These are phyloP conservation scores for Verticillium nonalfalfae DNA, from an alignment of 2,329 filamentous ascomycete genomes.

Conservation along the genomic window DNA sequence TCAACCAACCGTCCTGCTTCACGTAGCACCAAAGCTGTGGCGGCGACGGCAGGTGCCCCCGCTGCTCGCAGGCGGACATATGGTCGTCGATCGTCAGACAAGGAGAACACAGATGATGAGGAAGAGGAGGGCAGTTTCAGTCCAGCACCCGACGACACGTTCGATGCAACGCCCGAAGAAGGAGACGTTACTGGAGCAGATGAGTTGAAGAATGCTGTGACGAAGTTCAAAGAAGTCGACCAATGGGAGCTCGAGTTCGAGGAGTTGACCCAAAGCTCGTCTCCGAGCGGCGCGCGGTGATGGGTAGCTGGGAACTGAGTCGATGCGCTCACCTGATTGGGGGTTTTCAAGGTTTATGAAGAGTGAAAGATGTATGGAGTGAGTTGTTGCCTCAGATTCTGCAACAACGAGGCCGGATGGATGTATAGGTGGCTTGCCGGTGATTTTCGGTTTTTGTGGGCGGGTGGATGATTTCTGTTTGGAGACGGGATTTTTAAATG, in stretches of 20 bases:
- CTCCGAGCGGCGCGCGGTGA: conserved; percentile 14
- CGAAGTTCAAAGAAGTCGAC: conserved; percentile 65
- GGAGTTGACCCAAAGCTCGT: conserved; percentile 51
- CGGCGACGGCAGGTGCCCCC: conserved; percentile 3
- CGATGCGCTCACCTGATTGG: not conserved
- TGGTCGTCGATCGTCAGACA: conserved; percentile 44
- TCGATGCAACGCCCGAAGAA: conserved; percentile 26
- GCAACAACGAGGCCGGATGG: not conserved
- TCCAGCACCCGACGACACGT: conserved; percentile 38
- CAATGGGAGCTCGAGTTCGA: conserved; percentile 64
- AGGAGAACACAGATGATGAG: conserved; percentile 45
- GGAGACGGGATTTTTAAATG: not conserved
- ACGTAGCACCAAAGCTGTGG: conserved; percentile 15
- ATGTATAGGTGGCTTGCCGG: not conserved
- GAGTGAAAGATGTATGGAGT: not conserved
- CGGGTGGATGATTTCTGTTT: not conserved
- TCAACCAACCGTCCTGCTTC: conserved; percentile 15
- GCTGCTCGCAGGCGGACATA: conserved; percentile 34
- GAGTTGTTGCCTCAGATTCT: not conserved
- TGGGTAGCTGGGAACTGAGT: not conserved
- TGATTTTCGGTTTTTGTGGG: not conserved
- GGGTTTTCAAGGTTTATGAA: not conserved
- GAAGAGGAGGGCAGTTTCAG: conserved; percentile 29
- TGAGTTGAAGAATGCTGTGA: conserved; percentile 52
- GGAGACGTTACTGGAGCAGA: conserved; percentile 32